These are phyloP conservation scores for Aspergillus haitiensis DNA, from an alignment of 495 filamentous ascomycete species.

Conservation along the genomic window DNA sequence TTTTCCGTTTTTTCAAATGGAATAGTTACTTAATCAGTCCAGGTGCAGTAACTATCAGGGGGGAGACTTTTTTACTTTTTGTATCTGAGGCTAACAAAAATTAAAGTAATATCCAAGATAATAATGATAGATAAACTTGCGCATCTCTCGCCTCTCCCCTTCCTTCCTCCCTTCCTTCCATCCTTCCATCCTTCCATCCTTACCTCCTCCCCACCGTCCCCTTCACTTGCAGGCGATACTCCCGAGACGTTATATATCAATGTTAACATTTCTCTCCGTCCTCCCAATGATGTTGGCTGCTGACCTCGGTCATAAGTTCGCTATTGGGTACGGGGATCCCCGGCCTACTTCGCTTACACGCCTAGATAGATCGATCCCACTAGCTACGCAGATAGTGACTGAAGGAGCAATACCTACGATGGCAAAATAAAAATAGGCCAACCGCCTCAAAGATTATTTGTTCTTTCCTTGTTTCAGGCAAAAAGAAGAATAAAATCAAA, in stretches of 20 bases:
- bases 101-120: neutral
- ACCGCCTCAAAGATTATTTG: neutral
- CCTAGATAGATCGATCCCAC: slow-evolving; percentile 21
- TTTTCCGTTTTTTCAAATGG: neutral
- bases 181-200: neutral
- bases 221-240: too few relatives aligned
- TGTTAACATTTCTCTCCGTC: neutral
- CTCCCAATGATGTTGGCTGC: neutral
- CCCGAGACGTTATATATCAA: too few relatives aligned
- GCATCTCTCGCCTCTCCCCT: neutral
- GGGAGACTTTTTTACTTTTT: neutral
- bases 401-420: slow-evolving; percentile 27
- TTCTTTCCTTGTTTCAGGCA: neutral
- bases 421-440: neutral
- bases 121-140: neutral
- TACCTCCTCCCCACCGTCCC: neutral
- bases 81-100: neutral
- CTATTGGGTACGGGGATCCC: slow-evolving; percentile 4
- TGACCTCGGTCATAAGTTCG: neutral
- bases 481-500: too few relatives aligned
- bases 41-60: neutral
- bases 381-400: slow-evolving; percentile 19
- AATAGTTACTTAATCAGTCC: slow-evolving; percentile 7
- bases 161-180: neutral
- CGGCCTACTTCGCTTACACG: slow-evolving; percentile 19